phyloP scores from a whole-genome alignment of 2,329 filamentous ascomycete genomes.

The Ophiostoma novo-ulmi region DNA sequence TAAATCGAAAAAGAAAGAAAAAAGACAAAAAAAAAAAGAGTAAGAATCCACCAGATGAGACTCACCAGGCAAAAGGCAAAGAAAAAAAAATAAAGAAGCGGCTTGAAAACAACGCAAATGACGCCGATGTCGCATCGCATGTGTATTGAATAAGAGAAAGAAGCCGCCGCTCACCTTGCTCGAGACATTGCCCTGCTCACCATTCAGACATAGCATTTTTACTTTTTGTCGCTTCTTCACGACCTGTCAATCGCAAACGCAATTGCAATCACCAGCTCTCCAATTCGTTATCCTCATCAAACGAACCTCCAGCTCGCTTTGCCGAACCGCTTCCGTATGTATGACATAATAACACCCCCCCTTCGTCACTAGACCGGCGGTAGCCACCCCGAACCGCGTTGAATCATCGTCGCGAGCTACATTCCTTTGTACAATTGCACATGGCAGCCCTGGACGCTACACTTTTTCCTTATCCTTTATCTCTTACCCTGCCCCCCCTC shows the following conservation, averaged over 20 bases:
- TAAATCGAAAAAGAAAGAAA: not conserved
- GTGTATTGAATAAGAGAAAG: conserved; percentile 20
- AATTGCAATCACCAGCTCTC: not conserved
- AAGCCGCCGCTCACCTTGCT: not conserved
- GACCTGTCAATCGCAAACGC: not conserved
- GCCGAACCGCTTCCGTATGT: conserved; percentile 21
- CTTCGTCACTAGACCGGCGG: conserved; percentile 5
- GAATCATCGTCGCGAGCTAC: not conserved
- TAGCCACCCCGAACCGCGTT: conserved; percentile 16
- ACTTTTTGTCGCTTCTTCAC: conserved; percentile 7
- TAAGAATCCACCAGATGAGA: conserved; percentile 5
- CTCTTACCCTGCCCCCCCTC: not conserved
- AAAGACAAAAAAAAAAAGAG: not conserved
- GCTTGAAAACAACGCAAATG: conserved; percentile 5
- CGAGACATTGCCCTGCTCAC: not conserved
- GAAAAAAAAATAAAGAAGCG: not conserved
- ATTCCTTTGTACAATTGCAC: not conserved
- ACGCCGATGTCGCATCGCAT: conserved; percentile 21
- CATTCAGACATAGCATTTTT: not conserved
- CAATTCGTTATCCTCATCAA: not conserved
- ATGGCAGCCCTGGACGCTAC: not conserved
- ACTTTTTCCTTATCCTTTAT: conserved; percentile 17
- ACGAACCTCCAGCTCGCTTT: not conserved
- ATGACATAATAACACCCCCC: not conserved
- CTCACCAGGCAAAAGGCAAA: not conserved